phyloP scores from a whole-genome alignment of 2,329 filamentous ascomycete species.

The Monilinia laxa region DNA sequence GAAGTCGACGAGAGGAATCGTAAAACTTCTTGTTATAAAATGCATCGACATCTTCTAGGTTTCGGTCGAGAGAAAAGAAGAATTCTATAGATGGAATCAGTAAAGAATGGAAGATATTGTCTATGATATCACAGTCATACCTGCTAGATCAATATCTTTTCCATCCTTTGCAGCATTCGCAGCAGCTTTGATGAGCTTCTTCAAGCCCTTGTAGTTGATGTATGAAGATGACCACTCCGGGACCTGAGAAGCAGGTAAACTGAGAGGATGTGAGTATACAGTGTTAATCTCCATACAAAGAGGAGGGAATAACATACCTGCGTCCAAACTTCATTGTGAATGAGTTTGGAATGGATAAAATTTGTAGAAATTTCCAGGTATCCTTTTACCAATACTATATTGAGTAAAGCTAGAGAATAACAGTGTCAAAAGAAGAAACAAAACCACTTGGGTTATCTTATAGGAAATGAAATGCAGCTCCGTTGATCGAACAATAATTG shows the following conservation, averaged over 20 bases:
- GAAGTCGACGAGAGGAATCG: constrained; percentile 79
- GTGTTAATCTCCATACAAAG: background rate
- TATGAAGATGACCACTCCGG: constrained; percentile 83
- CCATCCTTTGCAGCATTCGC: constrained; percentile 64
- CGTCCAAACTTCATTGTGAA: constrained; percentile 61
- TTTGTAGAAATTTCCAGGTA: background rate
- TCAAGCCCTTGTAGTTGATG: constrained; percentile 88
- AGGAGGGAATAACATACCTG: constrained; percentile 47
- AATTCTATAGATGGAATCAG: constrained; percentile 63
- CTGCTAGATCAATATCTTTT: constrained; percentile 82
- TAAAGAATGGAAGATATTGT: constrained; percentile 37
- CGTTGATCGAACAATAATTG: constrained; percentile 34
- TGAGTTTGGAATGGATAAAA: background rate
- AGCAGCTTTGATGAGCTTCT: constrained; percentile 87
- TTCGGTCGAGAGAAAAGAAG: constrained; percentile 94
- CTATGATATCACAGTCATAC: constrained; percentile 53
- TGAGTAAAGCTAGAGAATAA: background rate
- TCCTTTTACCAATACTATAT: background rate
- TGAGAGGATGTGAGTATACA: constrained; percentile 36
- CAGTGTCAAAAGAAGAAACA: background rate
- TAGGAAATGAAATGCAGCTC: constrained; percentile 34
- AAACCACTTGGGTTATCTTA: constrained; percentile 26
- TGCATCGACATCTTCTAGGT: constrained; percentile 91
- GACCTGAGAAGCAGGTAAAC: constrained; percentile 77
- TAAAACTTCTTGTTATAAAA: constrained; percentile 97